A percentile compares a stretch with the other conserved stretches of the same genome.
Conservation (phyloP, 352 stramenopile genomes). For the Pythium graminicola region DNA sequence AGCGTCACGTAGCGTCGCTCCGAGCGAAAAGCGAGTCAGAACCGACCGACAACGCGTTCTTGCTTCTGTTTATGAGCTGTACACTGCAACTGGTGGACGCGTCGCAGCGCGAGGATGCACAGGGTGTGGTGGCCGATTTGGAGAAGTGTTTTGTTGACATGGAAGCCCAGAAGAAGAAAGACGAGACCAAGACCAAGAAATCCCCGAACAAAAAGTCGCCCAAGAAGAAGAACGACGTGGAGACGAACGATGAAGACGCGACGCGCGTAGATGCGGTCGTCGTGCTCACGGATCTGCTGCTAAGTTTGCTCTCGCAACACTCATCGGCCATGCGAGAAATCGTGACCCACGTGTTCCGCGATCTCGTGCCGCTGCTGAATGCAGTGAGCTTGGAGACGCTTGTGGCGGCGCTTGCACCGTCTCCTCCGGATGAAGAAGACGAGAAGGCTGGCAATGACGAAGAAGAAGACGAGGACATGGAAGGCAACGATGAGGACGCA, state of each 20-base stretch:
- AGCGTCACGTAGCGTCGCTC: slow-evolving; percentile 29
- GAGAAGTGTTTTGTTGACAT: slow-evolving; percentile 66
- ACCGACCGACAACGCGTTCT: slow-evolving; percentile 50
- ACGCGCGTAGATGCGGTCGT: slow-evolving; percentile 45
- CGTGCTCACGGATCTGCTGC: slow-evolving; percentile 74
- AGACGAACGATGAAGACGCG: slow-evolving; percentile 13
- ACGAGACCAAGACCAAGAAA: slow-evolving; percentile 29
- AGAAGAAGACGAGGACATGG: slow-evolving; percentile 41
- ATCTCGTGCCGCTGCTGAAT: slow-evolving; percentile 60
- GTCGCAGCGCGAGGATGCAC: slow-evolving; percentile 54
- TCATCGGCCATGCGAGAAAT: slow-evolving; percentile 82
- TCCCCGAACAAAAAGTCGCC: slow-evolving; percentile 13
- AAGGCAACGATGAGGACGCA: slow-evolving; percentile 29
- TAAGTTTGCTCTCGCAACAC: slow-evolving; percentile 77
- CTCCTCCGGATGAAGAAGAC: slow-evolving; percentile 31
- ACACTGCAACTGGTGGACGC: slow-evolving; percentile 66
- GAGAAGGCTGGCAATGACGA: slow-evolving; percentile 25
- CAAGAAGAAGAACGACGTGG: slow-evolving; percentile 24
- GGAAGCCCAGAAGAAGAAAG: slow-evolving; percentile 26
- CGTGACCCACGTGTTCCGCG: slow-evolving; percentile 74
- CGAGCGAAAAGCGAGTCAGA: slow-evolving; percentile 30
- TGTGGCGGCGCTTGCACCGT: slow-evolving; percentile 52
- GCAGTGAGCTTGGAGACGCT: slow-evolving; percentile 60
- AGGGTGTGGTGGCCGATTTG: slow-evolving; percentile 51
- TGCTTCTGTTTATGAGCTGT: slow-evolving; percentile 68